These are phyloP conservation scores for Choiromyces venosus DNA, from an alignment of 495 filamentous ascomycete species.

Conservation along the genomic window DNA sequence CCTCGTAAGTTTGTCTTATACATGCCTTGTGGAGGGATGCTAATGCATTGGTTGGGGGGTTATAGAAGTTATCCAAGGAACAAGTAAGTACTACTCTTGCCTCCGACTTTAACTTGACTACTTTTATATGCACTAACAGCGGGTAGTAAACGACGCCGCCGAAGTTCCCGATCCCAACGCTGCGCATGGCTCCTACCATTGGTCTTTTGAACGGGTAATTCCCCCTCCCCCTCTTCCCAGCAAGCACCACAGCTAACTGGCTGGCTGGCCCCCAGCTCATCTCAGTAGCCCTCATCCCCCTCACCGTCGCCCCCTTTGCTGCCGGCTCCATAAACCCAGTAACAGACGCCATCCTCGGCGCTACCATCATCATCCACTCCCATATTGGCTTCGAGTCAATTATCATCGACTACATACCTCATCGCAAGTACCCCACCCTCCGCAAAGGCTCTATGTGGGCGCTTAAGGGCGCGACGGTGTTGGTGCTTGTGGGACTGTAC, in stretches of 20 bases:
- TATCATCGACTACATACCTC: slow-evolving; percentile 88
- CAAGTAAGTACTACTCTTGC: slow-evolving; percentile 53
- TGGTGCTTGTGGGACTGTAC: slow-evolving; percentile 83
- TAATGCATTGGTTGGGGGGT: slow-evolving; percentile 38
- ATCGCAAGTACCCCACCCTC: slow-evolving; percentile 60
- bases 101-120: background rate
- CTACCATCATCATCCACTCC: slow-evolving; percentile 78
- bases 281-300: slow-evolving; percentile 69
- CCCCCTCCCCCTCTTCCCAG: background rate
- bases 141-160: slow-evolving; percentile 77
- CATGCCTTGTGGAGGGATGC: slow-evolving; percentile 26
- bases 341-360: slow-evolving; percentile 79
- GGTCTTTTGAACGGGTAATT: slow-evolving; percentile 83
- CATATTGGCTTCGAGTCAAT: slow-evolving; percentile 86
- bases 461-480: slow-evolving; percentile 68
- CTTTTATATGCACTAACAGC: slow-evolving; percentile 12
- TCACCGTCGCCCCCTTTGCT: slow-evolving; percentile 87
- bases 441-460: slow-evolving; percentile 64
- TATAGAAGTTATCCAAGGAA: slow-evolving; percentile 69
- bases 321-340: slow-evolving; percentile 83
- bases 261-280: slow-evolving; percentile 50
- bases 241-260: background rate
- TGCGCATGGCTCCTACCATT: slow-evolving; percentile 91
- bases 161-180: slow-evolving; percentile 65
- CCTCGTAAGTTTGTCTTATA: slow-evolving; percentile 54